Base-by-base conservation (phyloP, 106 monocot genomes). In the Dendrobium officinale region DNA sequence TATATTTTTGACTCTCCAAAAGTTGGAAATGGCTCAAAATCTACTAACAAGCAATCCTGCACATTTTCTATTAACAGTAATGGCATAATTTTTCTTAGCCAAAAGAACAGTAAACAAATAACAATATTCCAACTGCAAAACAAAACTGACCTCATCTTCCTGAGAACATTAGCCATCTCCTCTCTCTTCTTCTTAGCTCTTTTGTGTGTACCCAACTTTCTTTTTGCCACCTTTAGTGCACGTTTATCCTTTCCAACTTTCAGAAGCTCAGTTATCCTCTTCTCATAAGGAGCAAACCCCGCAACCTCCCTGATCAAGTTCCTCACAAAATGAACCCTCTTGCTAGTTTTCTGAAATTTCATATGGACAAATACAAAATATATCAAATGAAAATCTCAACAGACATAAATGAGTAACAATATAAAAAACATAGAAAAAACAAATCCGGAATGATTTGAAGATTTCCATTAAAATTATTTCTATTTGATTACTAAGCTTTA, bases 201-300 rank as follows among this genome's bases (percentile, higher is more conserved):
- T 41, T 85, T 81, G 61, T 85, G 85, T 1, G 85, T 85, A 27
- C 85, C 85, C 45, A 85, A 61, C 78, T 81, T 85, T 78, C 85
- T 72, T 33, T 85, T 85, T 10, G 86, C 86, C 67, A 86, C 76
- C 40, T 86, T 82, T 24, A 86, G 55, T n/a, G 86, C 86, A 42
- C 79, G 78, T 72, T 86, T 83, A 18, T 83, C 86, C 66, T 86
- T 83, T 1, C 83, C 83, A 72, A 86, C 83, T 51, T 86, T 86
- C 18, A 86, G 77, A 78, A 83, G 86, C 78, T 83, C 83, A 37
- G 86, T 86, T 15, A 83, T 86, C 56, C 80, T 80, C 47, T 86
- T 86, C 77, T 86, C 83, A 72, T 83, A 86, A 44, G 86, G 86
- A 45, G 86, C 83, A 78, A 84, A 88, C 29, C 84, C 88, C 67